Base-by-base conservation (phyloP, 2,329 filamentous ascomycete genomes). In the Alternaria hordeiaustralica region DNA sequence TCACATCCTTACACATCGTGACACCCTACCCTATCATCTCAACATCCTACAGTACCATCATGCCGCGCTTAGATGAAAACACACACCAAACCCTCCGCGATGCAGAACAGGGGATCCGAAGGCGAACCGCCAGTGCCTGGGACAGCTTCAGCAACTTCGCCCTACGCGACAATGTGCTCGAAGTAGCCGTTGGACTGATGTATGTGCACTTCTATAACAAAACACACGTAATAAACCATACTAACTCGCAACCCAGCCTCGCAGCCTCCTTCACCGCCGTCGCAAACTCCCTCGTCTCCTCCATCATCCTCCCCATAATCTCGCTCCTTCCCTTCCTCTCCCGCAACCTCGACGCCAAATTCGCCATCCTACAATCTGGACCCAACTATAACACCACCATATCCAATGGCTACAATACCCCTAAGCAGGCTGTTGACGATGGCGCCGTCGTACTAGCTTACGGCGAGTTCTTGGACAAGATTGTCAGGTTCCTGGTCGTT, bases 111-210 rank as follows among this genome's bases (percentile, higher is more conserved):
- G 75, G 78, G 21, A 75, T 75, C 11, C 78, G 82, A 58, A 81
- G 81, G 9, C 66, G 64, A 57, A 85, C 86, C 23, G 81, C 82
- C 65, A 82, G 83, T 63, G 80, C 87, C 60, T 89, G 87, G 82
- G 82, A 87, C 33, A 89, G 88, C 43, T 93, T 93, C 75, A 77
- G 89, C 69, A 90, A 92, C 75, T 93, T 93, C 78, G 90, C 90
- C 0, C 86, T 92, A 58, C 87, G 90, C 67, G 90, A 91, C 61
- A 92, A 93, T 70, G 90, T 93, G 51, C 84, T 93, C 25, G 89
- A 93, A 77, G 90, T 93, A 63, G 91, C 91, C 15, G 89, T 93
- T 70, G 91, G 90, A 69, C 82, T 93, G 67, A 93, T 93, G 90
- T 92, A 74, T 36, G 18, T n/a, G 6, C 9, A 21, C 9, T 53